Conservation (phyloP, 2,329 filamentous ascomycete species). For the Mycogone perniciosa region DNA sequence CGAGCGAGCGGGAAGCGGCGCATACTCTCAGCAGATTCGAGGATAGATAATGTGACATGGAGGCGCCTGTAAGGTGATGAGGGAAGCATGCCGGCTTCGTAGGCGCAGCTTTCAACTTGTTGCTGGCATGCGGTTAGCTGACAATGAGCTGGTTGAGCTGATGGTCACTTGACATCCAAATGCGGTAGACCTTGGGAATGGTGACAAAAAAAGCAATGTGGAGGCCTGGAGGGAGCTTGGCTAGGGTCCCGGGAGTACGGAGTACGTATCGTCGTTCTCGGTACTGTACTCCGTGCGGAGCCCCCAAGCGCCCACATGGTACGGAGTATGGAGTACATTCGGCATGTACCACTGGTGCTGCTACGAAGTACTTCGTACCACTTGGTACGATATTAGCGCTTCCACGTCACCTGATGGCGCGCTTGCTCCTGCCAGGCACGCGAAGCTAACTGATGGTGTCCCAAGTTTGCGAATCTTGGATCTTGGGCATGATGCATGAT, state of each 20-base stretch:
- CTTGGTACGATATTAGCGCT: not conserved
- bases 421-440: conserved; percentile 7
- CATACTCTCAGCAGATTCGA: not conserved
- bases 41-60: not conserved
- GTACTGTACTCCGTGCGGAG: too few relatives aligned
- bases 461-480: not conserved
- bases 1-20: not conserved
- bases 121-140: not conserved
- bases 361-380: not conserved
- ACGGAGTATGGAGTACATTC: not conserved
- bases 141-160: not conserved
- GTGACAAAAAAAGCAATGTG: not conserved
- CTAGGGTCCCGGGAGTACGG: not conserved
- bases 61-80: not conserved
- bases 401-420: conserved; percentile 24
- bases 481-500: too few relatives aligned
- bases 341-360: not conserved
- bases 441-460: not conserved
- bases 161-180: not conserved
- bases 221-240: not conserved
- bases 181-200: not conserved
- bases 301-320: not conserved
- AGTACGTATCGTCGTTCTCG: too few relatives aligned
- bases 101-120: too few relatives aligned
- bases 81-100: not conserved